phyloP scores from a whole-genome alignment of 805 yeast genomes.

The Saccharomyces paradoxus region DNA sequence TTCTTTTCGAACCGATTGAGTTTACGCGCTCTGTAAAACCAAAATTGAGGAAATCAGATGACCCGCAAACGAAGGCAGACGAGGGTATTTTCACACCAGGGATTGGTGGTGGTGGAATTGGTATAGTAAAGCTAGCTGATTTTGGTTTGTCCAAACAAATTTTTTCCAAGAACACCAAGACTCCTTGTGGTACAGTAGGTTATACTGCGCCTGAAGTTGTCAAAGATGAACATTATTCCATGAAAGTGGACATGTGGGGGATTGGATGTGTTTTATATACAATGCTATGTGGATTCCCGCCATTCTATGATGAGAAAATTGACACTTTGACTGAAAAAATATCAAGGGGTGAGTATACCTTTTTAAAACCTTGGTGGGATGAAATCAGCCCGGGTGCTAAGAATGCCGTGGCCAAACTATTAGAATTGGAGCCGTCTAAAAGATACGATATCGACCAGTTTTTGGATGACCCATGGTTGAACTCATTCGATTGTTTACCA shows the following conservation, averaged over 20 bases:
- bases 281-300: conserved; percentile 92
- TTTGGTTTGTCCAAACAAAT: conserved; percentile 90
- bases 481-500: conserved; percentile 21
- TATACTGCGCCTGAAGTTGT: conserved; percentile 98
- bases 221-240: conserved; percentile 83
- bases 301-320: conserved; percentile 72
- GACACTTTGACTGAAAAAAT: conserved; percentile 63
- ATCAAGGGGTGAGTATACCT: conserved; percentile 62
- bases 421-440: conserved; percentile 60
- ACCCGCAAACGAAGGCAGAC: conserved; percentile 58
- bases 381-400: conserved; percentile 68
- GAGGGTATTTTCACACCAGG: conserved; percentile 80
- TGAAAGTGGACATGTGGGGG: conserved; percentile 98
- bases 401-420: conserved; percentile 53
- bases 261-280: conserved; percentile 94
- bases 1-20: conserved; percentile 55
- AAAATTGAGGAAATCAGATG: conserved; percentile 56
- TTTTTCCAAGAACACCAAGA: conserved; percentile 80
- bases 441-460: conserved; percentile 64
- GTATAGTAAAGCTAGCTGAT: conserved; percentile 84
- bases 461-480: conserved; percentile 64
- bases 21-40: conserved; percentile 34
- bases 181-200: conserved; percentile 98
- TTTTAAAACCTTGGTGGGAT: conserved; percentile 83
- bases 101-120: conserved; percentile 90